Conservation (phyloP, 75 land plant species). For the Pinus tabuliformis region DNA sequence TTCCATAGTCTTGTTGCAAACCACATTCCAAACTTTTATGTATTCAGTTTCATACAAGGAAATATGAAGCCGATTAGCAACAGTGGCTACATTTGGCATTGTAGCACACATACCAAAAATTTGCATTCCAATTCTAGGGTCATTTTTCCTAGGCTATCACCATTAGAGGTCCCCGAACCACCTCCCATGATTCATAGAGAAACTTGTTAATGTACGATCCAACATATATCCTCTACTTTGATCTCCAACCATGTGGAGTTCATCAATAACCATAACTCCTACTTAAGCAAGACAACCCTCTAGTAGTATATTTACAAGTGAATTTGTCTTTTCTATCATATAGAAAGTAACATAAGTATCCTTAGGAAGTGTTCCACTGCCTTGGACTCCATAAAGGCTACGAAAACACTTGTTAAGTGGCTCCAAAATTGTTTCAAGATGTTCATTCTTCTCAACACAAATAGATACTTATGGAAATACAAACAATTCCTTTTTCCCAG, state of each 20-base stretch:
- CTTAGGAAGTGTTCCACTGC: slow-evolving; percentile 84
- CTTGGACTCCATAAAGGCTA: slow-evolving; percentile 88
- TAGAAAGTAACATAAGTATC: slow-evolving; percentile 96
- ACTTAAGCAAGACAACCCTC: slow-evolving; percentile 93
- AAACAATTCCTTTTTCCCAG: slow-evolving; percentile 86
- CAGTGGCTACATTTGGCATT: slow-evolving; percentile 93
- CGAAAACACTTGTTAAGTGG: slow-evolving; percentile 87
- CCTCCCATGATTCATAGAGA: slow-evolving; percentile 95
- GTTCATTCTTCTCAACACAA: slow-evolving; percentile 97
- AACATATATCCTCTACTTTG: slow-evolving; percentile 86
- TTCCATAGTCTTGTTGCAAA: slow-evolving; percentile 77
- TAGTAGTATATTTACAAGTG: slow-evolving; percentile 74
- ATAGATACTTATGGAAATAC: slow-evolving; percentile 98
- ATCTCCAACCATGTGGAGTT: slow-evolving; percentile 95
- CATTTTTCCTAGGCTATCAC: slow-evolving; percentile 49
- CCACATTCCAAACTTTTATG: slow-evolving; percentile 79
- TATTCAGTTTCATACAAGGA: slow-evolving; percentile 85
- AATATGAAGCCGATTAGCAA: slow-evolving; percentile 95
- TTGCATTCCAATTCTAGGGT: slow-evolving; percentile 58
- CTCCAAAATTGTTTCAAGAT: slow-evolving; percentile 81
- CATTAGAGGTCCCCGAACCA: slow-evolving; percentile 32
- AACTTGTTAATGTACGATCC: slow-evolving; percentile 96
- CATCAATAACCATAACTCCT: slow-evolving; percentile 94
- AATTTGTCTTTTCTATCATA: slow-evolving; percentile 98
- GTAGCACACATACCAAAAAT: slow-evolving; percentile 99